Conservation (phyloP, 495 filamentous ascomycete species). For the Talaromyces nanjingensis region DNA sequence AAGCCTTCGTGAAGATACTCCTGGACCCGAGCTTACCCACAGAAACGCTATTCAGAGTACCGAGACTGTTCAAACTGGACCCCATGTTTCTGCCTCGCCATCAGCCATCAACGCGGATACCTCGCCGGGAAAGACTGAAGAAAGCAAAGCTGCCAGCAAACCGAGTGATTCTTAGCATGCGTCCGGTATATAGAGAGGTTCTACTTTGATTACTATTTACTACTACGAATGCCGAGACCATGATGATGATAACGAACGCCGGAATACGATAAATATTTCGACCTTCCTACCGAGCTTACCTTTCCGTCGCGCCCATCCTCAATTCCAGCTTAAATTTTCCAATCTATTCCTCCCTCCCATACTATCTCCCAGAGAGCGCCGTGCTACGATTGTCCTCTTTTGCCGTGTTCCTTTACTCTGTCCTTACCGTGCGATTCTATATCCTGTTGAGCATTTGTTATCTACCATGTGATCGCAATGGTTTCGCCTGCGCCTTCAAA, state of each 20-base stretch:
- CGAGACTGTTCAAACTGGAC: conserved; percentile 37
- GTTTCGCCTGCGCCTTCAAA: neutral
- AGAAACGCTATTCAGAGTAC: conserved; percentile 9
- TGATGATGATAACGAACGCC: conserved; percentile 8
- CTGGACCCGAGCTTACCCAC: conserved; percentile 37
- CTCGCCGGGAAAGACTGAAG: conserved; percentile 7
- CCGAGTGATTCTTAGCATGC: conserved; percentile 10
- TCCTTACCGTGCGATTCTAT: conserved; percentile 21
- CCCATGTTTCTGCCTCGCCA: conserved; percentile 19
- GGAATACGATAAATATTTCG: neutral
- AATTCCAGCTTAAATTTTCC: conserved; percentile 14
- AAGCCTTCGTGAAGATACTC: conserved; percentile 51
- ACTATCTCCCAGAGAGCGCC: neutral
- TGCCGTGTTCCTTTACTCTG: conserved; percentile 11
- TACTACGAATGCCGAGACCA: conserved; percentile 6
- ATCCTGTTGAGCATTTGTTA: conserved; percentile 10
- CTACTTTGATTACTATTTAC: neutral
- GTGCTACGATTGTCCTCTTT: conserved; percentile 2
- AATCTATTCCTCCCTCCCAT: conserved; percentile 9
- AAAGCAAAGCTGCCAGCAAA: conserved; percentile 10
- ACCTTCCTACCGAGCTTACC: conserved; percentile 1
- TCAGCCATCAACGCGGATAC: conserved; percentile 14
- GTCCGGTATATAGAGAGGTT: neutral
- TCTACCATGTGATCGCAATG: neutral
- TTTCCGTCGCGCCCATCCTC: conserved; percentile 11